These are phyloP conservation scores for Petunia axillaris DNA, from an alignment of 257 asterid genomes.

Conservation along the genomic window DNA sequence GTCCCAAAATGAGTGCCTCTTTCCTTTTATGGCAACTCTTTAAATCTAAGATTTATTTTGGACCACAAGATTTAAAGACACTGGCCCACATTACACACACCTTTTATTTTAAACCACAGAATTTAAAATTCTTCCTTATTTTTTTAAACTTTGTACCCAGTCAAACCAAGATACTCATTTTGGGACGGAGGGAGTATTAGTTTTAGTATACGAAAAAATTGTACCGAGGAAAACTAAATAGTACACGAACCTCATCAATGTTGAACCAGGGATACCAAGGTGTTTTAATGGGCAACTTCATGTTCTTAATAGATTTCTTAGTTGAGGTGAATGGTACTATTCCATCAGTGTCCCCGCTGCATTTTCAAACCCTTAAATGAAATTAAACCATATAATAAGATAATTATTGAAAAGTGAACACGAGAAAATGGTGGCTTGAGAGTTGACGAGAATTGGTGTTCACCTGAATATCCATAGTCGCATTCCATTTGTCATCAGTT, in stretches of 20 bases:
- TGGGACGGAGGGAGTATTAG: too few species aligned
- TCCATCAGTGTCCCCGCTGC: constrained; percentile 55
- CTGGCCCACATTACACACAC: too few species aligned
- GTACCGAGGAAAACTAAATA: neutral
- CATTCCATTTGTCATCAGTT: constrained; percentile 40
- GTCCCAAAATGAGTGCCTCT: too few species aligned
- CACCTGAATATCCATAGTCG: constrained; percentile 54
- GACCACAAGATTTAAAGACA: too few species aligned
- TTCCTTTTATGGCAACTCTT: too few species aligned
- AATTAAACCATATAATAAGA: neutral
- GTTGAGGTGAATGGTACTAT: constrained; percentile 46
- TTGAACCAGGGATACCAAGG: constrained; percentile 48
- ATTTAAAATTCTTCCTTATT: too few species aligned
- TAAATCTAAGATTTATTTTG: too few species aligned
- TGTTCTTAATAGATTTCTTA: constrained; percentile 37
- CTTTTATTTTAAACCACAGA: too few species aligned
- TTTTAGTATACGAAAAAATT: too few species aligned
- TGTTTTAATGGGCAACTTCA: constrained; percentile 32
- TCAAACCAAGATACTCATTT: too few species aligned
- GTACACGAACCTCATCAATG: neutral
- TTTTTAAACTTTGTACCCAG: too few species aligned
- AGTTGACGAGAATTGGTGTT: neutral
- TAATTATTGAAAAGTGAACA: too few species aligned
- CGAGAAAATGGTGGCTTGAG: neutral
- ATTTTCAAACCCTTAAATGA: neutral